These are phyloP conservation scores for Ustilago xerochloae DNA, from an alignment of 1,284 basidiomycete species.

Conservation along the genomic window DNA sequence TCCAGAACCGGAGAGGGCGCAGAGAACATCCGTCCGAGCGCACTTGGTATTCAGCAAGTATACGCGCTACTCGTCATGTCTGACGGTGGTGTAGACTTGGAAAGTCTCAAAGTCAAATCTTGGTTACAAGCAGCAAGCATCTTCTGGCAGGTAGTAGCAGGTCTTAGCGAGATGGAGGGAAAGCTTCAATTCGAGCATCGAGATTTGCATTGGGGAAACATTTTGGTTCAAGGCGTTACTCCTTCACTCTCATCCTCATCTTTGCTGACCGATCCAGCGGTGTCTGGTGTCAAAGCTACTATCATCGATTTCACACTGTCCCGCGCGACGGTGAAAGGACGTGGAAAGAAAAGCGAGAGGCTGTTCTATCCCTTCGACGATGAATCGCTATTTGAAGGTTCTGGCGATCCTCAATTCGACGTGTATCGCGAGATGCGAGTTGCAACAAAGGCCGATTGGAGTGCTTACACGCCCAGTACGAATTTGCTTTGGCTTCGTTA, in stretches of 20 bases:
- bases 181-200: constrained; percentile 92
- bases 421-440: constrained; percentile 87
- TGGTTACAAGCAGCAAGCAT: constrained; percentile 88
- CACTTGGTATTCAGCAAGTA: constrained; percentile 77
- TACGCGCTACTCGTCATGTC: constrained; percentile 89
- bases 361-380: constrained; percentile 66
- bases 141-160: constrained; percentile 87
- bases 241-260: too few species aligned
- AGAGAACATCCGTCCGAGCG: constrained; percentile 85
- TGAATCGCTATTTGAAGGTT: constrained; percentile 71
- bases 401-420: constrained; percentile 92
- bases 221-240: constrained; percentile 74
- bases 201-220: constrained; percentile 97
- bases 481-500: constrained; percentile 94
- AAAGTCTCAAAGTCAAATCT: constrained; percentile 79
- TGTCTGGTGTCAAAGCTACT: constrained; percentile 77
- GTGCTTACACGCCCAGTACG: constrained; percentile 79
- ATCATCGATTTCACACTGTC: constrained; percentile 95
- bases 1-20: constrained; percentile 74
- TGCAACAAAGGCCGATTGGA: constrained; percentile 76
- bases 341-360: constrained; percentile 15
- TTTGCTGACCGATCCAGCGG: constrained; percentile 59
- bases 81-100: constrained; percentile 88
- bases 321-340: constrained; percentile 69
- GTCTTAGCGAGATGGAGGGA: constrained; percentile 82